phyloP scores from a whole-genome alignment of 2,329 filamentous ascomycete genomes.

The Pestalotiopsis sp. region DNA sequence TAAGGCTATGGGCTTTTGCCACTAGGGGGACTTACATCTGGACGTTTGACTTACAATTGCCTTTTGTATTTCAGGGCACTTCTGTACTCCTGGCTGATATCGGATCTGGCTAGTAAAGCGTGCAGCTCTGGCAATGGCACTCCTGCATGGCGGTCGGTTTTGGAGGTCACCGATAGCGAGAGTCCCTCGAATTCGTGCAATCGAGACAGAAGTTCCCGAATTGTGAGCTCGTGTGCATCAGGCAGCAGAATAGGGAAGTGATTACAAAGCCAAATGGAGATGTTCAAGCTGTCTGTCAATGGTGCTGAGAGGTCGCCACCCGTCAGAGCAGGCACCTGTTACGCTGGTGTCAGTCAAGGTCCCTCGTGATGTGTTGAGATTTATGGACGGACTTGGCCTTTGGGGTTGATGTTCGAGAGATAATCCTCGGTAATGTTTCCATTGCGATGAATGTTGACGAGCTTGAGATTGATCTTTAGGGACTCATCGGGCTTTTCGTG shows the following conservation, averaged over 20 bases:
- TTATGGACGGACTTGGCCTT: constrained; percentile 8
- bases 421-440: constrained; percentile 12
- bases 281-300: constrained; percentile 12
- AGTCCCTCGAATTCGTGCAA: constrained; percentile 13
- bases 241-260: constrained; percentile 8
- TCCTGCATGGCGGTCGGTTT: constrained; percentile 4
- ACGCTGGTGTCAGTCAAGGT: background rate
- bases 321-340: constrained; percentile 10
- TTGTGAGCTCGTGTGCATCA: background rate
- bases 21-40: no score
- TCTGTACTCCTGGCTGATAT: constrained; percentile 3
- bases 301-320: background rate
- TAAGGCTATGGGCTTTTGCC: background rate
- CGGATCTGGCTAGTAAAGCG: constrained; percentile 5
- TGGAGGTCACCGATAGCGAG: constrained; percentile 5
- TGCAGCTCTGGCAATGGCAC: background rate
- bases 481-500: background rate
- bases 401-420: constrained; percentile 7
- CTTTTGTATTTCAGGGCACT: constrained; percentile 12
- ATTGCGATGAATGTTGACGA: constrained; percentile 7
- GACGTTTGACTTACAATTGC: constrained; percentile 7
- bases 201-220: background rate
- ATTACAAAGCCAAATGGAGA: constrained; percentile 14
- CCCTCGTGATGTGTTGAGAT: no score
- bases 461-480: background rate